phyloP scores from a whole-genome alignment of 805 yeast genomes.

The Grigorovia transvaalensis region DNA sequence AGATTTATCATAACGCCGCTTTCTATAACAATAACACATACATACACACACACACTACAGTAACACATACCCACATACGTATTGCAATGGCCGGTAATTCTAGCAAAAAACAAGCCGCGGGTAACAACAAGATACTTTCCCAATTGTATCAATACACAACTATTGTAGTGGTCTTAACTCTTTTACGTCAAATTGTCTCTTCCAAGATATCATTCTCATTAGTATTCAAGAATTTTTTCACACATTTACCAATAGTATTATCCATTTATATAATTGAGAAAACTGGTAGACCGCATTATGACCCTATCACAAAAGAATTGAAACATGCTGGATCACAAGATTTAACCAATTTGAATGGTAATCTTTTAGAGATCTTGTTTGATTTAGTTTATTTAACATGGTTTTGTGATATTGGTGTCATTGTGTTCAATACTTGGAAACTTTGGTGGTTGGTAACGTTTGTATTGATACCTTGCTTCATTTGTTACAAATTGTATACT shows the following conservation, averaged over 20 bases:
- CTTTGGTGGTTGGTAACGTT: conserved; percentile 33
- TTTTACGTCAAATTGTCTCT: conserved; percentile 28
- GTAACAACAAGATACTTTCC: conserved; percentile 14
- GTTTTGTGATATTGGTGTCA: conserved; percentile 36
- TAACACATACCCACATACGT: neutral
- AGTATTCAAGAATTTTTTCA: conserved; percentile 12
- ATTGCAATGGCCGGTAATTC: conserved; percentile 52
- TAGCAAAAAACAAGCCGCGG: conserved; percentile 40
- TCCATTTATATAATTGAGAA: conserved; percentile 37
- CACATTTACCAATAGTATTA: conserved; percentile 27
- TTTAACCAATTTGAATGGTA: conserved; percentile 34
- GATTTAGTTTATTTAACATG: conserved; percentile 46
- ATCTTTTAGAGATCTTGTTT: conserved; percentile 41
- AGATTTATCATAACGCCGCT: too few relatives aligned
- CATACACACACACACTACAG: neutral
- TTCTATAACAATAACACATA: too few relatives aligned
- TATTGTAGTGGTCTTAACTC: conserved; percentile 22
- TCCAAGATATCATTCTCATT: conserved; percentile 5
- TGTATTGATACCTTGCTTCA: conserved; percentile 29
- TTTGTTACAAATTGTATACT: conserved; percentile 32
- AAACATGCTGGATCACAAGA: conserved; percentile 30
- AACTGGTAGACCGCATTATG: conserved; percentile 39
- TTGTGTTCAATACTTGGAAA: conserved; percentile 36
- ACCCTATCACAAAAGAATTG: conserved; percentile 22
- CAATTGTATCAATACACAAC: conserved; percentile 19